These are phyloP conservation scores for Terfezia boudieri DNA, from an alignment of 495 filamentous ascomycete genomes.

Conservation along the genomic window DNA sequence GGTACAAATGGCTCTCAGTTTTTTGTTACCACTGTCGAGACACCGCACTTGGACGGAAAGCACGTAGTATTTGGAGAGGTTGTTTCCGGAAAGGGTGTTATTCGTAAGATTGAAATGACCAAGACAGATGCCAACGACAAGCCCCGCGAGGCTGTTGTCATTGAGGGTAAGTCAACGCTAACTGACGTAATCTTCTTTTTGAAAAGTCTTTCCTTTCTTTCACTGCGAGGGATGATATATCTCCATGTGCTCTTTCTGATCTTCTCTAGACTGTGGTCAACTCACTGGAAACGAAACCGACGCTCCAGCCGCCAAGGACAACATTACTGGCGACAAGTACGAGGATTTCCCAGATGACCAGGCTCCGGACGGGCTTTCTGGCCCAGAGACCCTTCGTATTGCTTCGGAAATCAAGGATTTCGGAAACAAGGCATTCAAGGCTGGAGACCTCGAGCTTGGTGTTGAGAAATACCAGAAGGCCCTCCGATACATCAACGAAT, in stretches of 20 bases:
- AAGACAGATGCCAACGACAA: constrained; percentile 56
- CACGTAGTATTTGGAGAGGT: constrained; percentile 98
- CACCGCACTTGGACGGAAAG: constrained; percentile 85
- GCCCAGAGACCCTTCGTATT: constrained; percentile 48
- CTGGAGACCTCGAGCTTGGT: constrained; percentile 40
- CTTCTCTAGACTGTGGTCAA: constrained; percentile 52
- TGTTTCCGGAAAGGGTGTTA: constrained; percentile 68
- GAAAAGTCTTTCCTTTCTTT: not conserved
- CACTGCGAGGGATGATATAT: not conserved
- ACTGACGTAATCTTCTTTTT: too few relatives aligned
- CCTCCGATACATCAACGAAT: constrained; percentile 83
- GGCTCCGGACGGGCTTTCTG: constrained; percentile 31
- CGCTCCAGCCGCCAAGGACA: constrained; percentile 39
- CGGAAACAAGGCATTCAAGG: constrained; percentile 83
- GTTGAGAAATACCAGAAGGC: constrained; percentile 95
- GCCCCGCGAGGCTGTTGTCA: constrained; percentile 46
- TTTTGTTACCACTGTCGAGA: constrained; percentile 87
- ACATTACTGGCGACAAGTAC: constrained; percentile 72
- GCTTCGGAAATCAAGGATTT: constrained; percentile 75
- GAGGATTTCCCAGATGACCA: constrained; percentile 94
- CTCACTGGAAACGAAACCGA: constrained; percentile 45
- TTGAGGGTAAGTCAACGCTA: constrained; percentile 26
- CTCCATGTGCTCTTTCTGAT: not conserved
- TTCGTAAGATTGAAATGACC: constrained; percentile 78
- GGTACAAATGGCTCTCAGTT: constrained; percentile 94